phyloP scores from a whole-genome alignment of 768 basidiomycete genomes.

The Pleurotus giganteus region DNA sequence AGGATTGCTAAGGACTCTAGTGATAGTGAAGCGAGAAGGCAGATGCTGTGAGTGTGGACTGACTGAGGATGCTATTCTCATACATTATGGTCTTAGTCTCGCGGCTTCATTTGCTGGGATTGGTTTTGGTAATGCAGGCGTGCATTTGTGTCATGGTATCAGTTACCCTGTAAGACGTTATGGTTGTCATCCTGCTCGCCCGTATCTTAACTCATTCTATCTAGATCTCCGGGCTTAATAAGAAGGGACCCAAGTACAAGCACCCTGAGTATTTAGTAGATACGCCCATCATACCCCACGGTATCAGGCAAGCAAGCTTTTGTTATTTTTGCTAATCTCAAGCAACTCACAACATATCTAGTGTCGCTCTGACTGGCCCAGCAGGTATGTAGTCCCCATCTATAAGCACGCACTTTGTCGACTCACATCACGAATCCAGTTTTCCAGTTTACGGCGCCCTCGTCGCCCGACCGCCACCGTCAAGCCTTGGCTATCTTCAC shows the following conservation, averaged over 20 bases:
- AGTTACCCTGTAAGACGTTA: slow-evolving; percentile 67
- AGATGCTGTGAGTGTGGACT: slow-evolving; percentile 74
- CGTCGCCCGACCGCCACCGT: slow-evolving; percentile 88
- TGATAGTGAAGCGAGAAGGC: slow-evolving; percentile 79
- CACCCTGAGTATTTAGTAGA: slow-evolving; percentile 88
- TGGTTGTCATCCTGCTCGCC: neutral
- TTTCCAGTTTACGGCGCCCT: slow-evolving; percentile 94
- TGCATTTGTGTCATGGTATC: slow-evolving; percentile 89
- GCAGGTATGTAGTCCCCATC: slow-evolving; percentile 50
- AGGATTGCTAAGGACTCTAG: slow-evolving; percentile 76
- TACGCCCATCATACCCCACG: slow-evolving; percentile 91
- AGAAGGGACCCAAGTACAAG: slow-evolving; percentile 88
- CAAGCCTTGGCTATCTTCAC: slow-evolving; percentile 86
- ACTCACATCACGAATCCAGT: slow-evolving; percentile 40
- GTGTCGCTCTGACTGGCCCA: slow-evolving; percentile 88
- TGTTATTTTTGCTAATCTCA: slow-evolving; percentile 6
- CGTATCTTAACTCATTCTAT: neutral
- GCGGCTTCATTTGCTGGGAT: slow-evolving; percentile 95
- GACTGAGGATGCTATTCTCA: slow-evolving; percentile 1
- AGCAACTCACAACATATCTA: slow-evolving; percentile 23
- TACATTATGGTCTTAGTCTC: slow-evolving; percentile 43
- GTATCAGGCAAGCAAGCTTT: slow-evolving; percentile 55
- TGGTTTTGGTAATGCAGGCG: slow-evolving; percentile 92
- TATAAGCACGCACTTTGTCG: slow-evolving; percentile 1
- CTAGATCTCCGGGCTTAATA: slow-evolving; percentile 92